These are phyloP conservation scores for Deinandra increscens DNA, from an alignment of 129 eudicot genomes.

Conservation along the genomic window DNA sequence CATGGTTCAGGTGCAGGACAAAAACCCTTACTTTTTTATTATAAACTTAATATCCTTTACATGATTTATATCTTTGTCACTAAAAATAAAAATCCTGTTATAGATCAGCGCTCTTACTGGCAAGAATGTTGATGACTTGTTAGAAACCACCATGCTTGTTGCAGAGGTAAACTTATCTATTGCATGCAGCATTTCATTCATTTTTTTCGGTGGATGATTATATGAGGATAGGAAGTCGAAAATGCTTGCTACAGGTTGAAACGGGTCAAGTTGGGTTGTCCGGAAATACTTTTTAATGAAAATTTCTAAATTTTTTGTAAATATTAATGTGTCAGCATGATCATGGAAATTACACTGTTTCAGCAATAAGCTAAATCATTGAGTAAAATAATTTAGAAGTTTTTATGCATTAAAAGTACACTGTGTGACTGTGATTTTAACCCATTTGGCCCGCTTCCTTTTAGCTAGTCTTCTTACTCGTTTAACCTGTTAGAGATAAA, in stretches of 20 bases:
- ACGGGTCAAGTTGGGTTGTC: not conserved
- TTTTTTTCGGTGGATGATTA: not conserved
- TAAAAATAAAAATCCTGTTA: not conserved
- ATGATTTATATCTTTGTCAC: constrained; percentile 4
- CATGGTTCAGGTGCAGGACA: constrained; percentile 75
- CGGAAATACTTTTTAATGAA: constrained; percentile 2
- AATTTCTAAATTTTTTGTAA: not conserved
- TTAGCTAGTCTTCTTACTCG: not conserved
- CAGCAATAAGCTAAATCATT: not conserved
- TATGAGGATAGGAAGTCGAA: not conserved
- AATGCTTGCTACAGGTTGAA: not conserved
- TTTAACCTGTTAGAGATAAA: not conserved
- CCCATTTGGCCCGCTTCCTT: not conserved
- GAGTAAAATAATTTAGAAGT: not conserved
- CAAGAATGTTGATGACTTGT: constrained; percentile 72
- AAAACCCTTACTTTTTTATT: constrained; percentile 16
- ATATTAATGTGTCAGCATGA: not conserved
- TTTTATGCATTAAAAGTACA: not conserved
- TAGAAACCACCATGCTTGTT: constrained; percentile 93
- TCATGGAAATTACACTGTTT: not conserved
- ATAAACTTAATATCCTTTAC: not conserved
- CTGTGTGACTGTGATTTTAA: not conserved
- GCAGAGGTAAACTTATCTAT: constrained; percentile 68
- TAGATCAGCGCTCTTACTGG: constrained; percentile 99
- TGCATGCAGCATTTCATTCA: not conserved